These are phyloP conservation scores for Dissoconium aciculare DNA, from an alignment of 2,329 filamentous ascomycete species.

Conservation along the genomic window DNA sequence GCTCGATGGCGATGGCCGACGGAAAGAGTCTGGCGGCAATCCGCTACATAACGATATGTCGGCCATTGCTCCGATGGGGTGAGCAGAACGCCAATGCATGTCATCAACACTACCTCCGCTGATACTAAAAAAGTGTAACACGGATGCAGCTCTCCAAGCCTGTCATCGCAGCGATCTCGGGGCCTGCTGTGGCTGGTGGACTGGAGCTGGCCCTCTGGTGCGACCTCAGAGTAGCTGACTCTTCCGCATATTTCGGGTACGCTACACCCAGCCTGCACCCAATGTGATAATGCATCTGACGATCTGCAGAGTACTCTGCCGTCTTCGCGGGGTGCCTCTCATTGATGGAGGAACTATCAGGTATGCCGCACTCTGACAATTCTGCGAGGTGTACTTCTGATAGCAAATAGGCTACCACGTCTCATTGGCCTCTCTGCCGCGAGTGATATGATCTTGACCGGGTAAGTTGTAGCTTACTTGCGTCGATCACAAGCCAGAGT, in stretches of 20 bases:
- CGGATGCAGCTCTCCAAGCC: conserved; percentile 1
- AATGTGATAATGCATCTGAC: background rate
- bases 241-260: background rate
- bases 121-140: no score
- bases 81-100: background rate
- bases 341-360: conserved; percentile 1
- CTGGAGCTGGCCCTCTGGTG: background rate
- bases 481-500: no score
- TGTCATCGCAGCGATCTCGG: background rate
- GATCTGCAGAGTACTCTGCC: conserved; percentile 1
- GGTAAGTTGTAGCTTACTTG: no score
- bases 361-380: background rate
- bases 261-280: background rate
- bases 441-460: conserved; percentile 1
- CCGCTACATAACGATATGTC: background rate
- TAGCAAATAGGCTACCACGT: background rate
- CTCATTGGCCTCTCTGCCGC: background rate
- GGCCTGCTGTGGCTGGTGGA: background rate
- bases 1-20: background rate
- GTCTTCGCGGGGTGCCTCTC: background rate
- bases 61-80: background rate
- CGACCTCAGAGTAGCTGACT: background rate
- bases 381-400: background rate
- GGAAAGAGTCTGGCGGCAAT: background rate
- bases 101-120: no score